Conservation (phyloP, 2,329 filamentous ascomycete genomes). For the Beauveria medogensis region DNA sequence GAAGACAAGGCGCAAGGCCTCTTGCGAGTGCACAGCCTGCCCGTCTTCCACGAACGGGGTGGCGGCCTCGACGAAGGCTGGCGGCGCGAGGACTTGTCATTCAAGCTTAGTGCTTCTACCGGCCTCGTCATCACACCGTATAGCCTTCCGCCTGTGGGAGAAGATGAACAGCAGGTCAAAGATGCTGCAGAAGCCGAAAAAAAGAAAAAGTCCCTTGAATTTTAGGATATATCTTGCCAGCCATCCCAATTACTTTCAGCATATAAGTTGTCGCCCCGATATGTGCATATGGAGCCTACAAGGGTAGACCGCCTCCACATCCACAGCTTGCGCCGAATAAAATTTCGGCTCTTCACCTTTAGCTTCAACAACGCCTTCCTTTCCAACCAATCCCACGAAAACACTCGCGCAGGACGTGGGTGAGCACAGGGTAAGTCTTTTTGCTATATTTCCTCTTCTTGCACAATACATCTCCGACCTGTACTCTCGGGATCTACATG, state of each 20-base stretch:
- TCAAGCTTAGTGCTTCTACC: slow-evolving; percentile 71
- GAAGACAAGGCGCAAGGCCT: slow-evolving; percentile 75
- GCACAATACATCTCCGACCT: not conserved
- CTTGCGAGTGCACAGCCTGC: slow-evolving; percentile 72
- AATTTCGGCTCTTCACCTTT: not conserved
- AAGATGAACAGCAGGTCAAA: slow-evolving; percentile 42
- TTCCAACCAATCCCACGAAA: not conserved
- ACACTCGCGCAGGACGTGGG: slow-evolving; percentile 10
- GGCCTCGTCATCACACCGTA: slow-evolving; percentile 83
- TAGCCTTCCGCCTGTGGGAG: slow-evolving; percentile 78
- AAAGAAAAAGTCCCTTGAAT: slow-evolving; percentile 61
- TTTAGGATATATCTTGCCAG: slow-evolving; percentile 35
- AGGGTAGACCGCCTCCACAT: slow-evolving; percentile 1
- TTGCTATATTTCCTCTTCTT: slow-evolving; percentile 5
- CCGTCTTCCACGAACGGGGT: slow-evolving; percentile 80
- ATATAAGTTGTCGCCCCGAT: slow-evolving; percentile 12
- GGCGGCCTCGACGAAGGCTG: slow-evolving; percentile 63
- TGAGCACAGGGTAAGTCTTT: slow-evolving; percentile 14
- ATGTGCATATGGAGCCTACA: slow-evolving; percentile 11
- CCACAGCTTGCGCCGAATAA: slow-evolving; percentile 7
- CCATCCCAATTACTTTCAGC: not conserved
- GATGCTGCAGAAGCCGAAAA: slow-evolving; percentile 37
- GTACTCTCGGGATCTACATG: slow-evolving; percentile 25
- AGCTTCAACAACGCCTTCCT: not conserved
- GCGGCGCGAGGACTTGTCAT: slow-evolving; percentile 78